These are phyloP conservation scores for Cicer yamashitae DNA, from an alignment of 306 rosid genomes.

Conservation along the genomic window DNA sequence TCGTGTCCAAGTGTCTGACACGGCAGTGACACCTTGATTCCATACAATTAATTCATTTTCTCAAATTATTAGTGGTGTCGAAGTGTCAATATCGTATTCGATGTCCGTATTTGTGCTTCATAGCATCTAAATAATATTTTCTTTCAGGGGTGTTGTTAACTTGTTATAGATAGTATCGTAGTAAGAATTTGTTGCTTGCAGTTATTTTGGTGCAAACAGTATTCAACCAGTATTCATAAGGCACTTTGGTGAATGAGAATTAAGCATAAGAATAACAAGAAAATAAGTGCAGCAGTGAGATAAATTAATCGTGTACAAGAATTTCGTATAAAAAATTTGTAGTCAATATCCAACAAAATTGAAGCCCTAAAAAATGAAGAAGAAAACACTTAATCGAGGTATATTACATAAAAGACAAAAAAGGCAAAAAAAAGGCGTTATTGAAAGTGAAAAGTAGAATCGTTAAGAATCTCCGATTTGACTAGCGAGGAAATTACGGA, in stretches of 20 bases:
- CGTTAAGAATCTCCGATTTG: not conserved
- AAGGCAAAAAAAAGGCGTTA: not conserved
- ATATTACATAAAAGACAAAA: not conserved
- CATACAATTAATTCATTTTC: too few relatives aligned
- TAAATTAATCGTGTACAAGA: not conserved
- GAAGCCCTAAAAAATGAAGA: not conserved
- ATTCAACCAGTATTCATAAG: not conserved
- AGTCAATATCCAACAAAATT: not conserved
- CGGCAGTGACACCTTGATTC: too few relatives aligned
- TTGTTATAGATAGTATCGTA: not conserved
- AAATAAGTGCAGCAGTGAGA: not conserved
- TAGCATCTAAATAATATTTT: too few relatives aligned
- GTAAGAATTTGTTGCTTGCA: not conserved
- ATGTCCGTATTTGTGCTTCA: too few relatives aligned
- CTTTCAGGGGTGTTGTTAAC: not conserved
- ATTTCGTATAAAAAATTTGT: not conserved
- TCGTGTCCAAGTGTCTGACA: too few relatives aligned
- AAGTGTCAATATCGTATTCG: too few relatives aligned
- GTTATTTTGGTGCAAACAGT: not conserved
- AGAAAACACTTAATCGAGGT: not conserved
- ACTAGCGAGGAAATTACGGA: not conserved
- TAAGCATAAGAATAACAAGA: not conserved
- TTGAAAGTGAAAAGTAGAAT: constrained; percentile 37
- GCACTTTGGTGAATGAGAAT: not conserved
- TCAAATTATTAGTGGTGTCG: too few relatives aligned